These are phyloP conservation scores for Pseudogymnoascus destructans DNA, from an alignment of 2,329 filamentous ascomycete species.

Conservation along the genomic window DNA sequence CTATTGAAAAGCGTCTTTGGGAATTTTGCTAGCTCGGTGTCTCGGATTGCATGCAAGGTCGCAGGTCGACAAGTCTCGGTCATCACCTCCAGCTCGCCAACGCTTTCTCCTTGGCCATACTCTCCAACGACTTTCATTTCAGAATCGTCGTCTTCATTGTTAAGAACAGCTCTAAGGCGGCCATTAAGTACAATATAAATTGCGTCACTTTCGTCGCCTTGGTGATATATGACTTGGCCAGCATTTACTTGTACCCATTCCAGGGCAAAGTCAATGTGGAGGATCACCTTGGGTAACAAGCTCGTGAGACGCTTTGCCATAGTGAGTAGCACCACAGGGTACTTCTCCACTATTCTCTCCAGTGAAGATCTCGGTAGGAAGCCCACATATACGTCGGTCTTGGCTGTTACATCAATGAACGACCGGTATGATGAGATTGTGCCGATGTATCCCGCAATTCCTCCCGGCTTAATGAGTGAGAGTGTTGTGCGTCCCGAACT, in stretches of 20 bases:
- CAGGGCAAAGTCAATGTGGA: slow-evolving; percentile 95
- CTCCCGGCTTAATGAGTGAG: slow-evolving; percentile 86
- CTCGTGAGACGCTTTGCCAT: slow-evolving; percentile 92
- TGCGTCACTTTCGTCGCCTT: slow-evolving; percentile 89
- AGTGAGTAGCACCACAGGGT: slow-evolving; percentile 83
- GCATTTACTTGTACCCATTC: slow-evolving; percentile 98
- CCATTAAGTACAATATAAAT: slow-evolving; percentile 98
- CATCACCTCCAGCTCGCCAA: slow-evolving; percentile 91
- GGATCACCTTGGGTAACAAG: slow-evolving; percentile 73
- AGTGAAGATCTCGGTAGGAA: slow-evolving; percentile 77
- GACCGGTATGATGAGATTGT: slow-evolving; percentile 91
- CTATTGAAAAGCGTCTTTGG: slow-evolving; percentile 95
- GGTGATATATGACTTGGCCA: slow-evolving; percentile 86
- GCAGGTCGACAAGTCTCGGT: slow-evolving; percentile 86
- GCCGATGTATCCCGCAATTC: slow-evolving; percentile 85
- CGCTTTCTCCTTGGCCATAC: slow-evolving; percentile 93
- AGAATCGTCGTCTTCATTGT: slow-evolving; percentile 53
- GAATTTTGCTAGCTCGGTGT: slow-evolving; percentile 92
- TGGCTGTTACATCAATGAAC: slow-evolving; percentile 91
- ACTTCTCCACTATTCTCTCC: slow-evolving; percentile 83
- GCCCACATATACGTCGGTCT: slow-evolving; percentile 96
- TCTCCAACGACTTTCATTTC: slow-evolving; percentile 80
- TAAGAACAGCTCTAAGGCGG: slow-evolving; percentile 70
- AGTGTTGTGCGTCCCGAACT: slow-evolving; percentile 53
- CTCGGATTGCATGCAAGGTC: slow-evolving; percentile 87